These are phyloP conservation scores for Penicillium sp. DNA, from an alignment of 2,329 filamentous ascomycete genomes.

Conservation along the genomic window DNA sequence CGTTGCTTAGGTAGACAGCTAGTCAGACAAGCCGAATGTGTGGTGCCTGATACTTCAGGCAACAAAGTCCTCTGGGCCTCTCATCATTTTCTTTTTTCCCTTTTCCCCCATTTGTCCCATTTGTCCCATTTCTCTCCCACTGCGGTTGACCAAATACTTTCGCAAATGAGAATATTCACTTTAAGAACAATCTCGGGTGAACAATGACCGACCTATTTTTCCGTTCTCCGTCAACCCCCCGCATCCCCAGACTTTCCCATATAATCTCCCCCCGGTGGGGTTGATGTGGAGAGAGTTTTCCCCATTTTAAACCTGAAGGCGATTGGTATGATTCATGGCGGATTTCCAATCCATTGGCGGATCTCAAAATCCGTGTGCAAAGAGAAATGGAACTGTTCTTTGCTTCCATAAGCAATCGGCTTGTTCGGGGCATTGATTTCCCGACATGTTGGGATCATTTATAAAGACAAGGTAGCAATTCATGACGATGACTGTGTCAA, in stretches of 20 bases:
- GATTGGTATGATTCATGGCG: neutral
- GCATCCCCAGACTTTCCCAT: slow-evolving; percentile 3
- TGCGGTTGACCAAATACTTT: neutral
- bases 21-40: neutral
- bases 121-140: neutral
- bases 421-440: slow-evolving; percentile 5
- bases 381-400: neutral
- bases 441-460: neutral
- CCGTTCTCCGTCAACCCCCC: slow-evolving; percentile 14
- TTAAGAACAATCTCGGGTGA: slow-evolving; percentile 13
- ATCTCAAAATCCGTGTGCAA: neutral
- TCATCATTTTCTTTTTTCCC: neutral
- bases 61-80: neutral
- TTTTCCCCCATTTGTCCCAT: neutral
- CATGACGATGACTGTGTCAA: neutral
- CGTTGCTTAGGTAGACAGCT: no score
- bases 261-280: neutral
- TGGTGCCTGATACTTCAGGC: no score
- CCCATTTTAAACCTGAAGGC: neutral
- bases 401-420: neutral
- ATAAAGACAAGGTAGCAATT: neutral
- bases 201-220: slow-evolving; percentile 20
- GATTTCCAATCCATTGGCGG: neutral
- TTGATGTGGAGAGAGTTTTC: neutral
- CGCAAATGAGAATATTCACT: no score